phyloP scores from a whole-genome alignment of 805 yeast genomes.

The Pichia gijzeniarum region DNA sequence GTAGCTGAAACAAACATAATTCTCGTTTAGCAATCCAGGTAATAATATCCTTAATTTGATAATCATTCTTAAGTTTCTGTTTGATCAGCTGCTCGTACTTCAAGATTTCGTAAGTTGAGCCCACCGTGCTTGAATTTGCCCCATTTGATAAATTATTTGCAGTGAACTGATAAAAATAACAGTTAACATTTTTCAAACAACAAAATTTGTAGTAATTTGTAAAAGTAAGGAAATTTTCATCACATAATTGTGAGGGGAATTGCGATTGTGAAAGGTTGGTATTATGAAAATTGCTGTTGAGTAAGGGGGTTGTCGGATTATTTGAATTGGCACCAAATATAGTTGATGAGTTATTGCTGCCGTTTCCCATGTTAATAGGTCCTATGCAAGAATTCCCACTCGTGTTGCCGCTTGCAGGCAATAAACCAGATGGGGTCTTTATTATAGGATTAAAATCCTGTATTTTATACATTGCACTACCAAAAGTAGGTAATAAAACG shows the following conservation, averaged over 20 bases:
- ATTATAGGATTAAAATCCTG: conserved; percentile 17
- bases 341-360: background rate
- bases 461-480: conserved; percentile 13
- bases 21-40: conserved; percentile 28
- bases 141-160: conserved; percentile 6
- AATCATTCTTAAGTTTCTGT: conserved; percentile 23
- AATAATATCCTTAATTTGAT: conserved; percentile 24
- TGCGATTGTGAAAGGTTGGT: background rate
- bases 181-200: conserved; percentile 22
- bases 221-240: conserved; percentile 19
- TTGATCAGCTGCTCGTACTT: conserved; percentile 25
- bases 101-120: conserved; percentile 23
- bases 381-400: background rate
- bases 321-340: background rate
- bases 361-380: background rate
- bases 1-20: conserved; percentile 28
- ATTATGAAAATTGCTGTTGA: background rate
- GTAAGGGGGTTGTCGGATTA: background rate
- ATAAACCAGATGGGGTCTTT: conserved; percentile 8
- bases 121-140: conserved; percentile 5
- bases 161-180: conserved; percentile 28
- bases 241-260: conserved; percentile 6
- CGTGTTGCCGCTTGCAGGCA: background rate
- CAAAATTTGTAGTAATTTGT: conserved; percentile 30
- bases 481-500: too few relatives aligned